Conservation (phyloP, 495 filamentous ascomycete species). For the Aspergillus leporis region DNA sequence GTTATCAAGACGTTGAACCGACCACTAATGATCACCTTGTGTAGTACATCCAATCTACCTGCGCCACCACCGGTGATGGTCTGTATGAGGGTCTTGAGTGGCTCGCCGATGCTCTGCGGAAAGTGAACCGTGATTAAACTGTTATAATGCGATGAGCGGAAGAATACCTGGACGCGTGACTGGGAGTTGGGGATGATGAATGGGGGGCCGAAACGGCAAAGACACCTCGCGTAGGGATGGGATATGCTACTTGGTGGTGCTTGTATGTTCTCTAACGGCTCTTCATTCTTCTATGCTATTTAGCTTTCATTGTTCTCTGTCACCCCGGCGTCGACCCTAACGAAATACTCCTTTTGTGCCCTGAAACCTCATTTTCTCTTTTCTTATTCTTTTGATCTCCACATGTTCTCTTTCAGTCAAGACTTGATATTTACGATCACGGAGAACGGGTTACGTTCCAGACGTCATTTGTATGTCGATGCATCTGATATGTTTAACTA, state of each 20-base stretch:
- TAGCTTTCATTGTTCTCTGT: constrained; percentile 46
- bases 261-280: constrained; percentile 43
- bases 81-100: constrained; percentile 99
- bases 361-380: constrained; percentile 17
- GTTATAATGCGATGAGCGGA: constrained; percentile 40
- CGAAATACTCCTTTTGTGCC: constrained; percentile 26
- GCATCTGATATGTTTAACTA: constrained; percentile 1
- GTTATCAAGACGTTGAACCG: constrained; percentile 11
- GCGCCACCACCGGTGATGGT: constrained; percentile 98
- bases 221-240: constrained; percentile 31
- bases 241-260: constrained; percentile 37
- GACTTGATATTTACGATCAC: constrained; percentile 13
- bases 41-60: constrained; percentile 99
- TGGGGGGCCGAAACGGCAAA: constrained; percentile 36
- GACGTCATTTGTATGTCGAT: constrained; percentile 4
- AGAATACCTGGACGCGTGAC: constrained; percentile 45
- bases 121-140: constrained; percentile 79
- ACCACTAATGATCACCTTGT: constrained; percentile 13
- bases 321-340: constrained; percentile 38
- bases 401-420: constrained; percentile 12
- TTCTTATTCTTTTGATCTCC: constrained; percentile 8
- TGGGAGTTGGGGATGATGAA: constrained; percentile 46
- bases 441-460: constrained; percentile 6
- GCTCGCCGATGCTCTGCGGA: constrained; percentile 93
- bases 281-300: constrained; percentile 46